Conservation (phyloP, 257 asterid species). For the Perilla frutescens region DNA sequence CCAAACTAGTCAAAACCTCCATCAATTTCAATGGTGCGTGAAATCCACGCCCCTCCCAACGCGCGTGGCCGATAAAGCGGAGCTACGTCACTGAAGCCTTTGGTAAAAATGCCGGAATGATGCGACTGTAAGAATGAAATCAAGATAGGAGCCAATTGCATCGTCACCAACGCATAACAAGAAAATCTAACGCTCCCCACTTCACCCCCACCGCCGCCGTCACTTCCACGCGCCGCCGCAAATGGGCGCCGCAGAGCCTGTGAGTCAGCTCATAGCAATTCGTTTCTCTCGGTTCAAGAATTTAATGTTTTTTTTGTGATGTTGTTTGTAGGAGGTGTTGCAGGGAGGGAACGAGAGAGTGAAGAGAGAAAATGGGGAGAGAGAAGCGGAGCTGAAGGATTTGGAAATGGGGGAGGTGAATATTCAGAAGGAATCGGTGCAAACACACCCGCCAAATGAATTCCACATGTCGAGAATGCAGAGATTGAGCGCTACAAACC, state of each 20-base stretch:
- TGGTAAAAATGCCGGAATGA: constrained; percentile 26
- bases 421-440: constrained; percentile 39
- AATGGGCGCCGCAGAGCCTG: constrained; percentile 78
- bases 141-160: constrained; percentile 40
- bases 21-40: constrained; percentile 32
- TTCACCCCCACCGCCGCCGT: constrained; percentile 17
- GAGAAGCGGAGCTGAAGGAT: constrained; percentile 53
- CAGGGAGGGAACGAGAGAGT: constrained; percentile 42
- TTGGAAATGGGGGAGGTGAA: constrained; percentile 74
- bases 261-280: constrained; percentile 33
- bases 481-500: constrained; percentile 79
- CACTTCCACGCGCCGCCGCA: constrained; percentile 52
- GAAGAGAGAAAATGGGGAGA: constrained; percentile 32
- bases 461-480: constrained; percentile 80
- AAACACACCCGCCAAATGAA: constrained; percentile 49
- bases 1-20: constrained; percentile 9
- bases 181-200: constrained; percentile 58
- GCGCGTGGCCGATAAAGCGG: constrained; percentile 40
- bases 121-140: constrained; percentile 1
- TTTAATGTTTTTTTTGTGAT: constrained; percentile 10
- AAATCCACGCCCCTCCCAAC: constrained; percentile 24
- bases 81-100: constrained; percentile 16
- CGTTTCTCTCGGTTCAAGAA: neutral
- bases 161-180: constrained; percentile 41
- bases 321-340: constrained; percentile 37